phyloP scores from a whole-genome alignment of 2,329 filamentous ascomycete species.

The Alternaria viburni region DNA sequence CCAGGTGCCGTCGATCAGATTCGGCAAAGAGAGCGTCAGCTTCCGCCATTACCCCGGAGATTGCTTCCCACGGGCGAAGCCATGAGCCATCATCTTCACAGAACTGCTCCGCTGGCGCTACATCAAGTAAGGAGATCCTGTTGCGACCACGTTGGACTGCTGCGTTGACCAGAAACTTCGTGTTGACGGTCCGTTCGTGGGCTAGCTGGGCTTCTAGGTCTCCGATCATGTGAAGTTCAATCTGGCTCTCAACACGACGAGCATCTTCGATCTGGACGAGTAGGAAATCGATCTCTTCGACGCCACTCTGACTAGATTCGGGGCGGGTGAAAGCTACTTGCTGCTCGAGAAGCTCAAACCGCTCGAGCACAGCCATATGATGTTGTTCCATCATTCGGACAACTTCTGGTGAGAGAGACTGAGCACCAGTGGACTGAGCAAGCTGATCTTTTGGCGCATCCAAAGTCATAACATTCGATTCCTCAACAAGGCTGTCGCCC shows the following conservation, averaged over 20 bases:
- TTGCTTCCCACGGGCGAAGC: not conserved
- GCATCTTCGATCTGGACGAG: not conserved
- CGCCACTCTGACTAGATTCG: not conserved
- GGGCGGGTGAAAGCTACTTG: not conserved
- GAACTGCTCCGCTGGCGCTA: not conserved
- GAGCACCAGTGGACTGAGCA: not conserved
- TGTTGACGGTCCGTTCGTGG: not conserved
- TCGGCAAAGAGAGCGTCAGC: not conserved
- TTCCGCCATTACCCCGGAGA: not conserved
- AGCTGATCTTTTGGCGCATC: not conserved
- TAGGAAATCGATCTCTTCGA: not conserved
- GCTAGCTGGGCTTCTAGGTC: not conserved
- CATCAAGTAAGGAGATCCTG: not conserved
- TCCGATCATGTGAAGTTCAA: not conserved
- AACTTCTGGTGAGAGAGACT: not conserved
- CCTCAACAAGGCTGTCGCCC: not conserved
- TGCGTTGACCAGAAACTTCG: not conserved
- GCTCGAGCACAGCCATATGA: not conserved
- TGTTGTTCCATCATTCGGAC: not conserved
- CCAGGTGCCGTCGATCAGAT: not conserved
- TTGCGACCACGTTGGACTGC: not conserved
- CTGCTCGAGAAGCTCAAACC: not conserved
- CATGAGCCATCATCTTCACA: not conserved
- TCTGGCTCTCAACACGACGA: not conserved
- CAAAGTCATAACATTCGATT: not conserved